Percentiles rank a stretch among this genome's conserved stretches.
phyloP scores from a whole-genome alignment of 2,329 filamentous ascomycete genomes.

The Phaeomoniella chlamydospora region DNA sequence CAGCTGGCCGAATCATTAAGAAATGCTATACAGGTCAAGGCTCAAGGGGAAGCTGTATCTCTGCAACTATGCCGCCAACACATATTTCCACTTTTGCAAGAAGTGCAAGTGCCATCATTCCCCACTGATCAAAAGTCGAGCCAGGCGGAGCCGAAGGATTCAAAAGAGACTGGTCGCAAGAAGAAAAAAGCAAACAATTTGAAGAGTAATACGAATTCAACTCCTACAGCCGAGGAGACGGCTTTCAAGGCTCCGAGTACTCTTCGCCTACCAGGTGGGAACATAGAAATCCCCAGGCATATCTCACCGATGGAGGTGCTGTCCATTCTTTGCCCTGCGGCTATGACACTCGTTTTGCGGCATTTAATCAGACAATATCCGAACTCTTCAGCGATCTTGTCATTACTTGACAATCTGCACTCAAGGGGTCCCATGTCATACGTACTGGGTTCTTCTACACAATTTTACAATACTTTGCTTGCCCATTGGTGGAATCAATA shows the following conservation, averaged over 20 bases:
- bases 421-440: conserved; percentile 24
- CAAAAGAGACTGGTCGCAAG: neutral
- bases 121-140: neutral
- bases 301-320: conserved; percentile 18
- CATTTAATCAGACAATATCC: conserved; percentile 24
- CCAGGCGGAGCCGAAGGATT: too few species aligned
- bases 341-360: conserved; percentile 23
- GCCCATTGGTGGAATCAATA: conserved; percentile 25
- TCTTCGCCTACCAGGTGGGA: neutral
- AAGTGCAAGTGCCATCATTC: neutral
- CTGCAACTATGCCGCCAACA: neutral
- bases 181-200: neutral
- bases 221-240: neutral
- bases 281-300: conserved; percentile 16
- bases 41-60: neutral
- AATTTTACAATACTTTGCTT: conserved; percentile 29
- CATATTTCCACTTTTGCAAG: neutral
- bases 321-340: conserved; percentile 23
- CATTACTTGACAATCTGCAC: conserved; percentile 24
- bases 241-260: neutral
- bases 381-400: conserved; percentile 21
- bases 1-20: neutral
- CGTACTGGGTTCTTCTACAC: conserved; percentile 24
- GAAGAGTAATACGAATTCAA: neutral
- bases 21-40: neutral